phyloP scores from a whole-genome alignment of 192 early-diverging fungal species.

The Phlyctochytrium arcticum region DNA sequence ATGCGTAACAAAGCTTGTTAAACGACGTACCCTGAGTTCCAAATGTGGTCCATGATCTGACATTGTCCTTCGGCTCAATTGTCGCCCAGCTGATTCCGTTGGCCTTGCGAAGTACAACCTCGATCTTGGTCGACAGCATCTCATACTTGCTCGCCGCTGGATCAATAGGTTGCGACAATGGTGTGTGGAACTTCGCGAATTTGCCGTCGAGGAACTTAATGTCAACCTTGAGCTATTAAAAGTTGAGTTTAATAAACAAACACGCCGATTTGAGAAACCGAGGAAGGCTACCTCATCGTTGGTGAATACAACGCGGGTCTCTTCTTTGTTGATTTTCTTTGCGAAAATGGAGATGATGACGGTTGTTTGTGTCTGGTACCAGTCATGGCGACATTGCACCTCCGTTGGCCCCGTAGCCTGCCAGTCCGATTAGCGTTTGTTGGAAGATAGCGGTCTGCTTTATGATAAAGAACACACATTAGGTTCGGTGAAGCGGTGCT shows the following conservation, averaged over 20 bases:
- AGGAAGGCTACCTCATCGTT: slow-evolving; percentile 44
- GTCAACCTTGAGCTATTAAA: slow-evolving; percentile 57
- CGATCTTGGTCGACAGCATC: slow-evolving; percentile 91
- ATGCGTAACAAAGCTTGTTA: background rate
- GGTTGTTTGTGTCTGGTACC: slow-evolving; percentile 85
- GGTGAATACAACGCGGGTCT: slow-evolving; percentile 67
- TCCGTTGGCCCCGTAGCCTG: slow-evolving; percentile 25
- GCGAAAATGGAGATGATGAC: slow-evolving; percentile 91
- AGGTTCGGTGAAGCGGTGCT: slow-evolving; percentile 79
- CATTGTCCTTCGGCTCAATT: slow-evolving; percentile 61
- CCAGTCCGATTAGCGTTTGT: background rate
- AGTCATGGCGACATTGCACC: slow-evolving; percentile 85
- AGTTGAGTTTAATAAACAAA: background rate
- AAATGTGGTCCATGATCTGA: slow-evolving; percentile 81
- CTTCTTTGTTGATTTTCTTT: slow-evolving; percentile 76
- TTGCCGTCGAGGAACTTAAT: slow-evolving; percentile 76
- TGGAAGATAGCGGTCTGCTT: background rate
- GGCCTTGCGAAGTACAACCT: slow-evolving; percentile 83
- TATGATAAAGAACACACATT: background rate
- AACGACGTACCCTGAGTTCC: slow-evolving; percentile 53
- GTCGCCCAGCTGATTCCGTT: slow-evolving; percentile 82
- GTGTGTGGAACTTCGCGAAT: slow-evolving; percentile 62
- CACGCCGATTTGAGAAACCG: background rate
- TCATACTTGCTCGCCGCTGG: slow-evolving; percentile 66
- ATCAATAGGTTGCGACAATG: slow-evolving; percentile 72